A percentile compares a stretch with the other conserved stretches of the same genome.
Conservation (phyloP, 257 asterid genomes). For the Henckelia pumila region DNA sequence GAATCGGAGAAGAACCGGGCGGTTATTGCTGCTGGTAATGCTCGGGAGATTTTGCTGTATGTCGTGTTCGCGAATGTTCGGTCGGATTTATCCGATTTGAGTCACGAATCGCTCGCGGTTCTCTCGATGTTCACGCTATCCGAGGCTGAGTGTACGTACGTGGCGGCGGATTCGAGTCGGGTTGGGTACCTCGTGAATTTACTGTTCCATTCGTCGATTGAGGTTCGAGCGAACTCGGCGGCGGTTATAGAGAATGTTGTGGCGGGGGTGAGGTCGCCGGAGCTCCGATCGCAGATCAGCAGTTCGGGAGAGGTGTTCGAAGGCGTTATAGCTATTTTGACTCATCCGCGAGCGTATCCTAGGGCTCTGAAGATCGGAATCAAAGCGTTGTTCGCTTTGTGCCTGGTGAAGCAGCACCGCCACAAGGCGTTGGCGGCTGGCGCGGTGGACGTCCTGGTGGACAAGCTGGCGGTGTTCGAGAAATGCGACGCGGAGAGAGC, state of each 20-base stretch:
- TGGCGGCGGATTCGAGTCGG: constrained; percentile 58
- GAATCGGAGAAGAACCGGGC: constrained; percentile 85
- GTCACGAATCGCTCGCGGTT: constrained; percentile 68
- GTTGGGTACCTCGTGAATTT: constrained; percentile 57
- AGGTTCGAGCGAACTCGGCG: constrained; percentile 81
- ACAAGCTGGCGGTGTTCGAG: constrained; percentile 48
- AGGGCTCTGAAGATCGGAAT: constrained; percentile 77
- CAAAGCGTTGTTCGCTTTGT: constrained; percentile 63
- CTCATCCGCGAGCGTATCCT: constrained; percentile 60
- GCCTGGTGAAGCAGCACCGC: constrained; percentile 56
- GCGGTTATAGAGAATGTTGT: constrained; percentile 66
- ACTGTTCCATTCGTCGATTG: constrained; percentile 78
- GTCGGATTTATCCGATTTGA: constrained; percentile 51
- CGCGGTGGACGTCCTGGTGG: constrained; percentile 52
- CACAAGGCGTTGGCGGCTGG: constrained; percentile 56
- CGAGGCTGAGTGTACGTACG: constrained; percentile 62
- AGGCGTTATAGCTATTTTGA: constrained; percentile 66
- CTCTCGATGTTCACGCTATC: constrained; percentile 60
- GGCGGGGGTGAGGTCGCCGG: constrained; percentile 75
- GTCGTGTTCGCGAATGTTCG: constrained; percentile 40
- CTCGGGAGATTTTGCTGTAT: constrained; percentile 50
- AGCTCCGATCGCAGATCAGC: constrained; percentile 65
- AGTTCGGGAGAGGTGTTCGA: constrained; percentile 64
- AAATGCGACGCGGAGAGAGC: constrained; percentile 67
- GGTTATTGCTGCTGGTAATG: constrained; percentile 54